Evolutionary conservation across 352 stramenopile species (phyloP), one percentile per base, ranked within the genome.

Genomic region (Phytopythium boreale): DNA sequence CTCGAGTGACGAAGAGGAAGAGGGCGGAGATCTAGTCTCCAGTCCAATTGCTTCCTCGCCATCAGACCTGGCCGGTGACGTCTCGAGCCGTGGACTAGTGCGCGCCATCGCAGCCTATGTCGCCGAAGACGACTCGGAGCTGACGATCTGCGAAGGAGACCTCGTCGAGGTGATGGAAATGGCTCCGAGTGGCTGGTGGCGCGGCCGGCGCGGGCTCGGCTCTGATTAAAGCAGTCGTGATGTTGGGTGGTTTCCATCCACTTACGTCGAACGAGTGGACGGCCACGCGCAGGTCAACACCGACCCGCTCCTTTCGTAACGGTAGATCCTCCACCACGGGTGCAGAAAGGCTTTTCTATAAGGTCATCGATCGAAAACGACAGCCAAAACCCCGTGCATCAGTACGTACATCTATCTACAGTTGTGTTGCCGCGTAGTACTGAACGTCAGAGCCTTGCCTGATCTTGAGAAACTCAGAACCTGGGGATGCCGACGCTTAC

Each of bases 211-310:
- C 52, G 20, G 9, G 17, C 20, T 1, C 20, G n/a, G 24, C 22
- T 39, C 20, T 11, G 37, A 29, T 24, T 17, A 2, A 15, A 29
- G 27, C 43, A 20, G 43, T 7, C 41, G 22, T 14, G 47, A 27
- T 10, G 6, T 58, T 34, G 77, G 77, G 7, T 85, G 77, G 77
- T 85, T 85, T 31, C 77, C 77, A n/a, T 77, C 71, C 27, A 85
- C 74, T 4, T 85, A 85, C 68, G 74, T 79, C 17, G 67, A 85
- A 31, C 82, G 74, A 69, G 52, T 59, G 7, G 47, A 74, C 2
- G 24, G 59, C 4, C 11, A 12, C 17, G 31, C 59, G 0, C 56
- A 44, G 31, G 22, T n/a, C 1, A 39, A 4, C 43, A 50, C 6
- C 19, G 20, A 26, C n/a, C 22, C 46, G 9, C 19, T 19, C n/a